phyloP scores from a whole-genome alignment of 228 moss, liverwort and hornwort genomes.

The Sphagnum magellanicum region DNA sequence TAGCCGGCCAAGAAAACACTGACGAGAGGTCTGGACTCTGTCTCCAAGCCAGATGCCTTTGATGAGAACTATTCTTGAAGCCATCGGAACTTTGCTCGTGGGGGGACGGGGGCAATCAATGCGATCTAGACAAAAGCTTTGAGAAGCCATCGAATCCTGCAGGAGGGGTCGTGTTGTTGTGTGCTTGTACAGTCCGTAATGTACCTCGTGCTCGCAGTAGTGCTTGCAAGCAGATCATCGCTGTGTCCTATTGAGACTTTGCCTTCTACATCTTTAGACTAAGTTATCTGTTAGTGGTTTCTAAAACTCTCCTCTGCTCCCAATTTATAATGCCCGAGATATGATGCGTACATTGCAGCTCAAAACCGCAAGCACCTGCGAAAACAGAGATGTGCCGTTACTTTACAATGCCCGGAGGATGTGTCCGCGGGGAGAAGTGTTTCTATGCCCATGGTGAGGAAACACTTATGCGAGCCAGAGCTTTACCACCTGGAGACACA shows the following conservation, averaged over 20 bases:
- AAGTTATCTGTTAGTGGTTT: neutral
- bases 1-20: neutral
- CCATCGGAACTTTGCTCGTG: too few species aligned
- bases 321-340: too few species aligned
- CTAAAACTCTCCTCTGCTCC: neutral
- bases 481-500: conserved; percentile 34
- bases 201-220: neutral
- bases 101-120: too few species aligned
- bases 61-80: too few species aligned
- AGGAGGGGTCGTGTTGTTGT: neutral
- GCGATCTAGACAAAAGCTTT: too few species aligned
- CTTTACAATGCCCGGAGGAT: conserved; percentile 89
- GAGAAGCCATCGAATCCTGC: neutral
- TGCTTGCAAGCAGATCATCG: neutral
- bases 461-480: conserved; percentile 31
- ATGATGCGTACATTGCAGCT: conserved; percentile 8
- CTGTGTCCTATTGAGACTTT: neutral
- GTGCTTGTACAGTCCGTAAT: neutral
- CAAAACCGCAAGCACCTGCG: conserved; percentile 9
- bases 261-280: neutral
- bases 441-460: conserved; percentile 73
- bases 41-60: too few species aligned
- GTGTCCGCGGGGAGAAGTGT: conserved; percentile 90
- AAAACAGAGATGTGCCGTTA: conserved; percentile 87
- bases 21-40: conserved; percentile 8